Evolutionary conservation across 1,284 basidiomycete species (phyloP), one percentile per base, ranked within the genome.

Genomic region (Fomitiporia mediterranea): DNA sequence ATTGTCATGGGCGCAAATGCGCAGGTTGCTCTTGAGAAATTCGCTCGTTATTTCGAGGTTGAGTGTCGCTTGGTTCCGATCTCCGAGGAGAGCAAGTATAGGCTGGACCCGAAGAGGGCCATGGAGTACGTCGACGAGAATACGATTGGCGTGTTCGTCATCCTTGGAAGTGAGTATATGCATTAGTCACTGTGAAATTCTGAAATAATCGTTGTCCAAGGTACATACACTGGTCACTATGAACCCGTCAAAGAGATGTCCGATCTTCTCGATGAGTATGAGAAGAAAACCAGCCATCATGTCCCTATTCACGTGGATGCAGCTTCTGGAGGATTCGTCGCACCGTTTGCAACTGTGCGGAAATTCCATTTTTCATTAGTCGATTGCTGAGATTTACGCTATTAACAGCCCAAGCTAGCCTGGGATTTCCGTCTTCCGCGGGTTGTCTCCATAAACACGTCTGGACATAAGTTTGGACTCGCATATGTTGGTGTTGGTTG

Each of bases 71-170:
- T 94, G 3, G 91, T 94, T 1, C 89, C 89, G 1, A 80, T 91
- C 59, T 84, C 82, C 30, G 79, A 74, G 19, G 84, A 87, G 63
- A 89, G 86, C 67, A 78, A 87, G 60, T 97, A 94, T 66, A 78
- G 89, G 53, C 80, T 98, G 64, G 86, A 90, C 66, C 82, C 93
- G 1, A 86, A 91, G 70, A 86, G 84, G 62, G 89, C 89, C 0
- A 88, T 96, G 80, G 79, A 96, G 48, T 87, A 80, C 60, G 82
- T 96, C 19, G 94, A 97, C 66, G 95, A 98, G 73, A 95, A 97
- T 67, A 96, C 90, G 0, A 90, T 91, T 51, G 89, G 89, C 40
- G 74, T 93, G 28, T 91, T 84, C 61, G 81, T 92, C 47, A 92
- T 92, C 63, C 75, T 89, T 32, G 88, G 86, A 46, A 85, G 84